Base-by-base conservation (phyloP, 2,329 filamentous ascomycete genomes). In the Metarhizium robertsii region DNA sequence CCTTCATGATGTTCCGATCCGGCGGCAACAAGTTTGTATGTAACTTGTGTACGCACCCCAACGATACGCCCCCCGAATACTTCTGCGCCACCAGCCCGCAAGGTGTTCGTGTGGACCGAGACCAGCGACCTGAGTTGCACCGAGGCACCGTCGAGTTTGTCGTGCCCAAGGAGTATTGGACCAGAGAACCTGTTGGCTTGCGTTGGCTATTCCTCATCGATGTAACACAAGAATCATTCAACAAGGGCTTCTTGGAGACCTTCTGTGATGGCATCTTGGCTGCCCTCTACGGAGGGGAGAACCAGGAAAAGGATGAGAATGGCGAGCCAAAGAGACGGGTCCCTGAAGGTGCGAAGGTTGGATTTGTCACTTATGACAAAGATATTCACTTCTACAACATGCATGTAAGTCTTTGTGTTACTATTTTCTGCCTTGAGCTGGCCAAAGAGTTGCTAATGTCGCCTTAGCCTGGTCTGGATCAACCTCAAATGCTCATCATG, bases 361-460 rank as follows among this genome's bases (percentile, higher is more conserved):
- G 92, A 52, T 96, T 99, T 68, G 85, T 97, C 60, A 96, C 94
- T 1, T 99, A 87, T 69, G 94, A 99, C 75, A 92, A 90, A 71
- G 91, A 96, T 64, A 88, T 99, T 57, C 94, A 99, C 68, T 99
- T 97, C 70, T 99, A 97, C 77, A 97, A 97, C 66, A 84, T 96
- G 64, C 90, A 86, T 65, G 85, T 89, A 75, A 74, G 86, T 79
- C 38, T 30, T 20, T 52, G 4, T 38, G 10, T 36, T 25, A 8
- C 13, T 34, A 11, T 32, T 8, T 25, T 18, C 10, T 36, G 25
- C 49, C 25, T 51, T 25, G 16, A 11, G 6, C 14, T 8, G 13
- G 16, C 11, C 10, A 13, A 32, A 50, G 6, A 38, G 34, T 57
- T 58, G 48, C 62, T 61, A 56, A 69, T 51, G 18, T n/a, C 18